Base-by-base conservation (phyloP, 306 rosid genomes). In the Carpinus viminea region DNA sequence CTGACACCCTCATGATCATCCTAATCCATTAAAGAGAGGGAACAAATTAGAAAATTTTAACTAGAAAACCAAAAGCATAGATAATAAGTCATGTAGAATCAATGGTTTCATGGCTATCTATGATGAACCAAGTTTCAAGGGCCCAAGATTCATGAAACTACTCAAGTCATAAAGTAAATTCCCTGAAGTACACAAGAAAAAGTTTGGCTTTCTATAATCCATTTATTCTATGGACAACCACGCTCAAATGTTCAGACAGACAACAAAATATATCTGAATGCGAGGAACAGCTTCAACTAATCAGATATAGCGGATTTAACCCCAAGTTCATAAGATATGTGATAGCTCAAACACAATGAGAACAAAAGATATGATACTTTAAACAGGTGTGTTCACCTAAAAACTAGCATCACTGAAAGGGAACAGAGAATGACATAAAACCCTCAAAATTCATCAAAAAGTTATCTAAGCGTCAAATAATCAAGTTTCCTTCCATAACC, bases 1-100 rank as follows among this genome's bases (percentile, higher is more conserved):
- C 96, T 87, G 68, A 48, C 69, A 78, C 99, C 98, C 70, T 96
- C 97, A 0, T 79, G 86, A 82, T 96, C 99, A 72, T 96, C 98
- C 99, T 96, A 76, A 61, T 70, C 59, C 76, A 83, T 70, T 45
- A 70, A 75, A 80, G 53, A 65, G 34, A 11, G 72, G n/a, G 78
- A 70, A 26, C 34, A 3, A 55, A 43, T 84, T 62, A 89, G 74
- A 73, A 68, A 59, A 48, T 60, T 59, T 1, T 18, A 79, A 20
- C 34, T 41, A 31, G 61, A 52, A 79, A 75, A 85, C 69, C 78
- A 47, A 84, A 54, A 79, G 60, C 9, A 76, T 5, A 6, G 79
- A 71, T 28, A 53, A 3, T 10, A 56, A 17, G 34, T 48, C 53
- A 68, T 46, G 13, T 21, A 12, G 34, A 69, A 12, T 50, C 11